Base-by-base conservation (phyloP, 2,329 filamentous ascomycete genomes). In the Chaetomium strumarium region DNA sequence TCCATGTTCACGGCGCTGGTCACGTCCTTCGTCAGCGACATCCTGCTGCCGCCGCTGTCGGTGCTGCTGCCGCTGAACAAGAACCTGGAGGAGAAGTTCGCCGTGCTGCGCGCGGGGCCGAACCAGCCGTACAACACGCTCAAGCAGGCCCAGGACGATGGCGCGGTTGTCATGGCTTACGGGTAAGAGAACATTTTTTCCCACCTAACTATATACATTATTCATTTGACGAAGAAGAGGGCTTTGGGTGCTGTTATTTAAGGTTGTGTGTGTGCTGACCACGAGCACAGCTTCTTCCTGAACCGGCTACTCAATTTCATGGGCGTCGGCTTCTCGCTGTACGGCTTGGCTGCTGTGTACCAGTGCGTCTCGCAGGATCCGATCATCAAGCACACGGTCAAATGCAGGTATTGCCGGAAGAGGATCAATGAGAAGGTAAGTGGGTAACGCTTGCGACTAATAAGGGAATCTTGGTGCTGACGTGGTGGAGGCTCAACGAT, bases 11-110 rank as follows among this genome's bases (percentile, higher is more conserved):
- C 85, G 3, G 76, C 81, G 51, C 75, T 88, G 43, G 83, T 88
- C 52, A 88, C 84, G 52, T 85, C 81, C 9, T 84, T 89, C 63
- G 84, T 89, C 49, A 80, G 78, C 55, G 84, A 88, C 60, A 78
- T 89, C 33, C 70, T 89, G 42, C 78, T 89, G 56, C 86, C 86
- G 5, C 75, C 86, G 0, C 71, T 90, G 29, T 86, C 85, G 2
- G 70, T 89, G 39, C 70, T 90, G 19, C 76, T 87, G 5, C 86
- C 86, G 45, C 70, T 89, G 51, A 79, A 85, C 61, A 79, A 80
- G 58, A 89, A 89, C 64, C 76, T 90, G 62, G 83, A 86, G 62
- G 80, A 88, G 68, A 88, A 88, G 66, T 90, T 90, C 65, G 80
- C 84, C 0, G 78, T 88, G 7, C 67, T 89, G 29, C 75, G 72